These are phyloP conservation scores for Neoboletus brunneissimus DNA, from an alignment of 768 basidiomycete species.

Conservation along the genomic window DNA sequence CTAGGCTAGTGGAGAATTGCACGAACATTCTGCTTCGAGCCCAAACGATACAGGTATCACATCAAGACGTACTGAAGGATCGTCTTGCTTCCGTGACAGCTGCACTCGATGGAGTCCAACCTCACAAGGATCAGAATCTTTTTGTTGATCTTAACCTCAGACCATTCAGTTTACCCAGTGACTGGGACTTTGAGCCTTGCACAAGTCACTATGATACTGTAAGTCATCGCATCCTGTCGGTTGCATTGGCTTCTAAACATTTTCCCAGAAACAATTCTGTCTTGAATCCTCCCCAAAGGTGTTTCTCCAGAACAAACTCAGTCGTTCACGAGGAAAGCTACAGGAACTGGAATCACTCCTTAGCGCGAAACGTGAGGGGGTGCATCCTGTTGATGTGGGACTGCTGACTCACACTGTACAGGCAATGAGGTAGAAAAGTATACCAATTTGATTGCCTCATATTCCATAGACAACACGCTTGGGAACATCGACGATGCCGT, in stretches of 20 bases:
- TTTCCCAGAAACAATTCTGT: constrained; percentile 43
- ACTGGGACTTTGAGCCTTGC: constrained; percentile 78
- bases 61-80: constrained; percentile 57
- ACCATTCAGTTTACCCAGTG: constrained; percentile 58
- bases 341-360: constrained; percentile 58
- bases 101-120: constrained; percentile 51
- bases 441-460: constrained; percentile 43
- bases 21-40: constrained; percentile 54
- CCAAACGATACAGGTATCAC: constrained; percentile 54
- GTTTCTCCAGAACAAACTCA: constrained; percentile 77
- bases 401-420: constrained; percentile 26
- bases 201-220: constrained; percentile 74
- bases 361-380: constrained; percentile 55
- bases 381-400: background rate
- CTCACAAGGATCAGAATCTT: constrained; percentile 61
- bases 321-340: constrained; percentile 57
- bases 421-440: constrained; percentile 57
- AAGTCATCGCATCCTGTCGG: constrained; percentile 21
- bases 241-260: background rate
- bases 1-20: constrained; percentile 55
- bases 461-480: constrained; percentile 44
- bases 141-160: constrained; percentile 72
- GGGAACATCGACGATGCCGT: constrained; percentile 48
- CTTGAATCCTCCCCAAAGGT: constrained; percentile 71
- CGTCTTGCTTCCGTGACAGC: constrained; percentile 46